phyloP scores from a whole-genome alignment of 2,329 filamentous ascomycete species.

The Tolypocladium endophyticum region DNA sequence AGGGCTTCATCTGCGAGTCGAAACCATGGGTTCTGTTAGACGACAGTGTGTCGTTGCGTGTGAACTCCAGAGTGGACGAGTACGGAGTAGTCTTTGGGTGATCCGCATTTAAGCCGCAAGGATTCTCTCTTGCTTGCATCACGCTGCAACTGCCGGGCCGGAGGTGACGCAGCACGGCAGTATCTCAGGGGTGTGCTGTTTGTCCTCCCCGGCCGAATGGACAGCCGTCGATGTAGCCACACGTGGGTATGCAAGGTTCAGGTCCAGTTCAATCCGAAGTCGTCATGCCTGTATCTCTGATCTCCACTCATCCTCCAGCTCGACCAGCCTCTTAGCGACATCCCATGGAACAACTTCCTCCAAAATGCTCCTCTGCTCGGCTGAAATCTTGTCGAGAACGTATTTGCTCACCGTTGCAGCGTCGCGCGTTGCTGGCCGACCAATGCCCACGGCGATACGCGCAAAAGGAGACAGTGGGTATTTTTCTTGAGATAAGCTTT shows the following conservation, averaged over 20 bases:
- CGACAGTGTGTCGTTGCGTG: not conserved
- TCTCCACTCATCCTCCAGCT: slow-evolving; percentile 31
- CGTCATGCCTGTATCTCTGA: slow-evolving; percentile 7
- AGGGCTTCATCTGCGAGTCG: not conserved
- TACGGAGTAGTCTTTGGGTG: not conserved
- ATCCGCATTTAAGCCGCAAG: not conserved
- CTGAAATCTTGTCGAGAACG: slow-evolving; percentile 60
- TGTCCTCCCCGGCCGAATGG: not conserved
- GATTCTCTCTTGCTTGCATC: not conserved
- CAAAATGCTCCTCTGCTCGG: slow-evolving; percentile 37
- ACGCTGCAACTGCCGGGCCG: not conserved
- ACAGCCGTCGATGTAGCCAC: not conserved
- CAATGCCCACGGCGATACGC: slow-evolving; percentile 76
- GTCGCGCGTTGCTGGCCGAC: slow-evolving; percentile 63
- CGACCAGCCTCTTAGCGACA: slow-evolving; percentile 38
- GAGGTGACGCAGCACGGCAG: not conserved
- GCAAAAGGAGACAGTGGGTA: slow-evolving; percentile 33
- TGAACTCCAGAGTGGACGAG: not conserved
- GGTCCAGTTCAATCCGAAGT: not conserved
- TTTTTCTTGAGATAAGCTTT: slow-evolving; percentile 30
- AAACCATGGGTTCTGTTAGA: not conserved
- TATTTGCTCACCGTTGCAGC: slow-evolving; percentile 60
- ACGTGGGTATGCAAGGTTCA: not conserved
- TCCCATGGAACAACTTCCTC: slow-evolving; percentile 39
- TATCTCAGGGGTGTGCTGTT: not conserved